phyloP scores from a whole-genome alignment of 805 yeast species.

The Candida silvatica region DNA sequence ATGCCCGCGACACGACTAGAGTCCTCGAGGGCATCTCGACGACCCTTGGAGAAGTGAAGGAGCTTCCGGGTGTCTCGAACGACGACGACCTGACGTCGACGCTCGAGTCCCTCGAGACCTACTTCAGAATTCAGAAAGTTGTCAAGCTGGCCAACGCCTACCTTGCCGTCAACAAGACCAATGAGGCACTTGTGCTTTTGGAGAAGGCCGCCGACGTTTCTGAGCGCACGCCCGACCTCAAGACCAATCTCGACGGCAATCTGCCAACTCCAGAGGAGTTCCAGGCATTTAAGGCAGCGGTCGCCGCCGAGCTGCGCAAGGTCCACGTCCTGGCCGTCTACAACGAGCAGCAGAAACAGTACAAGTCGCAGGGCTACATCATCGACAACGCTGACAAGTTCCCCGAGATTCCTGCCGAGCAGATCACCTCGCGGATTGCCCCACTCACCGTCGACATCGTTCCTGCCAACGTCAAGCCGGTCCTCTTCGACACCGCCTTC shows the following conservation, averaged over 20 bases:
- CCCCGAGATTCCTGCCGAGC: slow-evolving; percentile 19
- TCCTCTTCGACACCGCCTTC: slow-evolving; percentile 82
- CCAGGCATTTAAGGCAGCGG: slow-evolving; percentile 11
- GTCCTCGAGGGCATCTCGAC: slow-evolving; percentile 41
- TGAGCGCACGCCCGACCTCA: slow-evolving; percentile 1
- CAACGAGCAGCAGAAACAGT: slow-evolving; percentile 18
- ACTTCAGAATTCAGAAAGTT: slow-evolving; percentile 37
- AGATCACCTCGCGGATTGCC: slow-evolving; percentile 24
- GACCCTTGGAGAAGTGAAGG: slow-evolving; percentile 53
- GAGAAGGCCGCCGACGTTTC: slow-evolving; percentile 21
- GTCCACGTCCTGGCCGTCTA: slow-evolving; percentile 42
- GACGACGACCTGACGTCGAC: slow-evolving; percentile 61
- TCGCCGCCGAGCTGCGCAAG: slow-evolving; percentile 17
- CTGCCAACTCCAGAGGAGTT: slow-evolving; percentile 32
- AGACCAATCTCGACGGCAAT: slow-evolving; percentile 22
- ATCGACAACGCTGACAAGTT: slow-evolving; percentile 22
- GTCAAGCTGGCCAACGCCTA: slow-evolving; percentile 37
- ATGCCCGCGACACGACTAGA: slow-evolving; percentile 35
- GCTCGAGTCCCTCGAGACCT: slow-evolving; percentile 39
- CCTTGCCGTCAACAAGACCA: slow-evolving; percentile 29
- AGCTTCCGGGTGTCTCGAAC: slow-evolving; percentile 87
- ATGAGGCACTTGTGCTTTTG: slow-evolving; percentile 39
- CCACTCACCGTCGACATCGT: slow-evolving; percentile 28
- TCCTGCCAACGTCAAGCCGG: slow-evolving; percentile 78
- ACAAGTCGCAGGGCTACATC: slow-evolving; percentile 10